Conservation (phyloP, 208 protist genomes). For the Jaenimonas drosophilae region DNA sequence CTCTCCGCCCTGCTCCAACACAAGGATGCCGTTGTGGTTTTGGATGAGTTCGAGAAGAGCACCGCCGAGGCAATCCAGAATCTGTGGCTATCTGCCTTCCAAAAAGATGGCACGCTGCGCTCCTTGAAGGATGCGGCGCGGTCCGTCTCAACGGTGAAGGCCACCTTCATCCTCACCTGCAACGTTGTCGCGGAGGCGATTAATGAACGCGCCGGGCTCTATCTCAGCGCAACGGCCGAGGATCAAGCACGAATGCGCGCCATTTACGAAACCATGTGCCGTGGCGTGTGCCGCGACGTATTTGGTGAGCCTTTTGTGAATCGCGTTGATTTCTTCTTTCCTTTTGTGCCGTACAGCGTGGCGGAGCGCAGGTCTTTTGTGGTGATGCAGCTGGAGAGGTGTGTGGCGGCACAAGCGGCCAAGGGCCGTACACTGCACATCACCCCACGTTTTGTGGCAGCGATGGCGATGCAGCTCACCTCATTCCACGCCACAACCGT, state of each 20-base stretch:
- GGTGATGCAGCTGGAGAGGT: constrained; percentile 43
- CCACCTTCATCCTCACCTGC: constrained; percentile 79
- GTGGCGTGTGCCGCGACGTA: constrained; percentile 21
- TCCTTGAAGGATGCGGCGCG: constrained; percentile 69
- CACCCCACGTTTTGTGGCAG: constrained; percentile 44
- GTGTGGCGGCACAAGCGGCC: constrained; percentile 32
- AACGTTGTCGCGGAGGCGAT: constrained; percentile 63
- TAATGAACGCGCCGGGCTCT: constrained; percentile 12
- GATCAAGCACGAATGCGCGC: constrained; percentile 29
- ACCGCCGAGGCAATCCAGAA: constrained; percentile 73
- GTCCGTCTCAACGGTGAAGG: constrained; percentile 56
- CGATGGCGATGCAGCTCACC: constrained; percentile 23
- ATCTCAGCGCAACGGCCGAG: constrained; percentile 18
- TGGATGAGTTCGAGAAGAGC: constrained; percentile 86
- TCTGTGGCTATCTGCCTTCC: constrained; percentile 82
- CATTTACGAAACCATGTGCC: constrained; percentile 34
- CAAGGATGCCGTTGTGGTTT: constrained; percentile 65
- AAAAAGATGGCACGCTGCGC: constrained; percentile 74
- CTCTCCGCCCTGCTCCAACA: constrained; percentile 59
- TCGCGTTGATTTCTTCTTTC: constrained; percentile 73
- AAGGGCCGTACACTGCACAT: constrained; percentile 31
- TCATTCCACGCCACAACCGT: constrained; percentile 73
- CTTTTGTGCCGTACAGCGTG: constrained; percentile 68
- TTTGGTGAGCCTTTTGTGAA: constrained; percentile 82
- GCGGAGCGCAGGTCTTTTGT: constrained; percentile 52